phyloP scores from a whole-genome alignment of 2,329 filamentous ascomycete genomes.

The Ophiocordyceps camponoti-rufipedis region DNA sequence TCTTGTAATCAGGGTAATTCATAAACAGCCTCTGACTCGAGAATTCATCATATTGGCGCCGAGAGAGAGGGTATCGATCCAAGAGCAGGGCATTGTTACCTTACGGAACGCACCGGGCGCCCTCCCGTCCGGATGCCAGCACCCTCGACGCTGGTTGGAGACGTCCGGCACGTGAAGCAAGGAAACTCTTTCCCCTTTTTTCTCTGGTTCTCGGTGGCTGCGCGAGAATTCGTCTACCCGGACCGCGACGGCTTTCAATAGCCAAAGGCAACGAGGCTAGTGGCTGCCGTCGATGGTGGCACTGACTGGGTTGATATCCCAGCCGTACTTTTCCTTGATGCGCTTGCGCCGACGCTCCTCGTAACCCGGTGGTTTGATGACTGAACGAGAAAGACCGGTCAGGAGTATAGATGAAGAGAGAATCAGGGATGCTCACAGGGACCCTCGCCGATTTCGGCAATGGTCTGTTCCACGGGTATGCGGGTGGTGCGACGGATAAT shows the following conservation, averaged over 20 bases:
- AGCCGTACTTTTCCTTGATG: slow-evolving; percentile 72
- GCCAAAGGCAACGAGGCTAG: slow-evolving; percentile 8
- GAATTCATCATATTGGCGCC: slow-evolving; percentile 14
- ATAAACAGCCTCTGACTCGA: slow-evolving; percentile 29
- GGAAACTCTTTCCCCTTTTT: neutral
- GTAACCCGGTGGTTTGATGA: slow-evolving; percentile 65
- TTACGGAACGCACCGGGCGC: neutral
- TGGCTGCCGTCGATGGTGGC: slow-evolving; percentile 27
- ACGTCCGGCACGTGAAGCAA: neutral
- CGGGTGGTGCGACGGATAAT: slow-evolving; percentile 54
- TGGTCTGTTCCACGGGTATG: slow-evolving; percentile 58
- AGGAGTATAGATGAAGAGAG: neutral
- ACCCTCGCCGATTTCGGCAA: slow-evolving; percentile 70
- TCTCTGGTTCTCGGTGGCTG: neutral
- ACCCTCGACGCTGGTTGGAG: neutral
- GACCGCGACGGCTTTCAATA: neutral
- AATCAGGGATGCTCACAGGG: slow-evolving; percentile 40
- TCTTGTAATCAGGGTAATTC: slow-evolving; percentile 20
- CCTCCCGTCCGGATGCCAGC: neutral
- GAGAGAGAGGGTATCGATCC: neutral
- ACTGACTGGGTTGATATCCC: slow-evolving; percentile 57
- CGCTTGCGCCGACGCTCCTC: slow-evolving; percentile 67
- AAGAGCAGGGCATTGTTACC: neutral
- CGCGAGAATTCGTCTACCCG: neutral
- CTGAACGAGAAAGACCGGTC: slow-evolving; percentile 23